A percentile compares a stretch with the other conserved stretches of the same genome.
These are phyloP conservation scores for Collariella sp. DNA, from an alignment of 495 filamentous ascomycete genomes.

Conservation along the genomic window DNA sequence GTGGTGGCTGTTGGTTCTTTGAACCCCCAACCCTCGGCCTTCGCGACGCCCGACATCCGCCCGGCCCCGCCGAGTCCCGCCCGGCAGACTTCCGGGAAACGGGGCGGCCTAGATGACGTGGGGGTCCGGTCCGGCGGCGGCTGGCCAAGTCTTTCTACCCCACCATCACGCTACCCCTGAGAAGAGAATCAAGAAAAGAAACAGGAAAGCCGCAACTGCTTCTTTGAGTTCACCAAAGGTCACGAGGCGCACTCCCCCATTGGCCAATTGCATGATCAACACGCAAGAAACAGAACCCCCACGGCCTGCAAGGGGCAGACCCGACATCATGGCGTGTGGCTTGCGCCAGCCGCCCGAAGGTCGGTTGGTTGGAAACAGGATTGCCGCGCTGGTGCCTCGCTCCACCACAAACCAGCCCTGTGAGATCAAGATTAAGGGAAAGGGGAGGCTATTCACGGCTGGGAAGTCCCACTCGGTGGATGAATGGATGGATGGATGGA, in stretches of 20 bases:
- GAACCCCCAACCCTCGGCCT: neutral
- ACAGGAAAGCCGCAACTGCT: neutral
- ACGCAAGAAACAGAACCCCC: neutral
- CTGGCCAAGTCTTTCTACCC: neutral
- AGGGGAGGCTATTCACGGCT: neutral
- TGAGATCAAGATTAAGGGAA: neutral
- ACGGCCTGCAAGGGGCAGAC: neutral
- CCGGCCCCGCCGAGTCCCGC: conserved; percentile 3
- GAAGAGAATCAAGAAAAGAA: neutral
- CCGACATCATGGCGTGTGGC: neutral
- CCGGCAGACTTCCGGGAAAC: neutral
- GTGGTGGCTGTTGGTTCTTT: neutral
- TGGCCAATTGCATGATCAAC: conserved; percentile 1
- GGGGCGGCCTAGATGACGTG: neutral
- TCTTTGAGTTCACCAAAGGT: too few relatives aligned
- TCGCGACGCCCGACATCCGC: neutral
- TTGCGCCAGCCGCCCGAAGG: neutral
- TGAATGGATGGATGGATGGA: too few relatives aligned
- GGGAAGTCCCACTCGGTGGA: neutral
- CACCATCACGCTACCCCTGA: neutral
- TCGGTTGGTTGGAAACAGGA: too few relatives aligned
- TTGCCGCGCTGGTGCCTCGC: too few relatives aligned
- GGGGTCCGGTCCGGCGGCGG: neutral
- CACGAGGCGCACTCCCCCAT: neutral
- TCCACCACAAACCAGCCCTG: too few relatives aligned